These are phyloP conservation scores for Arthrobotrys musiformis DNA, from an alignment of 2,329 filamentous ascomycete genomes.

Conservation along the genomic window DNA sequence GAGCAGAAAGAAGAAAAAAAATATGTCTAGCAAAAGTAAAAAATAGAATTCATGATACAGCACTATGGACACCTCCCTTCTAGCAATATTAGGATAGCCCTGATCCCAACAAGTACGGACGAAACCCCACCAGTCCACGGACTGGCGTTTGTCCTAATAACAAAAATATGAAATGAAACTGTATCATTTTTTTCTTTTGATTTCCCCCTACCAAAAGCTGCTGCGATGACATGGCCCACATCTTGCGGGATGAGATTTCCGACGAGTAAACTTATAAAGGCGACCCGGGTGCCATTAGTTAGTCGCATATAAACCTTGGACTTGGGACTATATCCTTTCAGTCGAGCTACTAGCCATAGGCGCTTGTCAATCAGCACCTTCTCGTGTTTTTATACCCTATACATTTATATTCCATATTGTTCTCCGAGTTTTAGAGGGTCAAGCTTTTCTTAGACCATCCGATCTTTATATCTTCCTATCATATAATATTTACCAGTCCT, in stretches of 20 bases:
- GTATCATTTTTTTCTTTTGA: neutral
- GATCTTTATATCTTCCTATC: neutral
- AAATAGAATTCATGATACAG: slow-evolving; percentile 22
- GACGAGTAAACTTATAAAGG: slow-evolving; percentile 28
- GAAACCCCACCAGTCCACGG: slow-evolving; percentile 3
- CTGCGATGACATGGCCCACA: slow-evolving; percentile 10
- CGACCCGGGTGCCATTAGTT: slow-evolving; percentile 23
- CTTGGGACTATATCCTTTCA: slow-evolving; percentile 2
- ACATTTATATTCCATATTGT: slow-evolving; percentile 6
- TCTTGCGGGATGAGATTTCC: neutral
- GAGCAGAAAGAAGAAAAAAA: neutral
- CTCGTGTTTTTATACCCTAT: no score
- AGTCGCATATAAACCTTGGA: slow-evolving; percentile 18
- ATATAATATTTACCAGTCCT: neutral
- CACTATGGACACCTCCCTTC: neutral
- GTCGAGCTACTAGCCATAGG: neutral
- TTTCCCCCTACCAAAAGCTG: neutral
- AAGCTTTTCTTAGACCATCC: neutral
- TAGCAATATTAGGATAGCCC: neutral
- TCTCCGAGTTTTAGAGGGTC: neutral
- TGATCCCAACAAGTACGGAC: slow-evolving; percentile 27
- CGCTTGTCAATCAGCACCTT: neutral
- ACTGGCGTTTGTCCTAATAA: neutral
- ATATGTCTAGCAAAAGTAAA: slow-evolving; percentile 9
- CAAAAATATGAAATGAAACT: slow-evolving; percentile 17